These are phyloP conservation scores for Trichomonascus vanleenenianus DNA, from an alignment of 805 yeast genomes.

Conservation along the genomic window DNA sequence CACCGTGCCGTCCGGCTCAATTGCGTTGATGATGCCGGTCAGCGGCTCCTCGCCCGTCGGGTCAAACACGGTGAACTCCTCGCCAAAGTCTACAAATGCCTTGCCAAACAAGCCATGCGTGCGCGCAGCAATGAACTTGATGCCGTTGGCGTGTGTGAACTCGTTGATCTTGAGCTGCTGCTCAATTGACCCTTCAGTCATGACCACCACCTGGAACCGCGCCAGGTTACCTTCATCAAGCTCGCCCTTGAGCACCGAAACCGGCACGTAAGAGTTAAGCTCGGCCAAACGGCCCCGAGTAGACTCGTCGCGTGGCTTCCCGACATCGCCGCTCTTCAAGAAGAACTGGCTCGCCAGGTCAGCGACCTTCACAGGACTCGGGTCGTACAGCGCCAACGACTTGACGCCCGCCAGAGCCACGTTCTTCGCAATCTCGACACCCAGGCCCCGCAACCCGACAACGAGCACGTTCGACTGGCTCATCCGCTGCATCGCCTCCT, in stretches of 20 bases:
- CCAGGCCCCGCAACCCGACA: slow-evolving; percentile 86
- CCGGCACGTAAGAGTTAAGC: slow-evolving; percentile 85
- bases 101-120: slow-evolving; percentile 83
- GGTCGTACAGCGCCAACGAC: slow-evolving; percentile 79
- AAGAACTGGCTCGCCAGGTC: slow-evolving; percentile 92
- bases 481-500: slow-evolving; percentile 97
- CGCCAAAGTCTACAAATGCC: slow-evolving; percentile 87
- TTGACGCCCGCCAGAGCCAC: slow-evolving; percentile 97
- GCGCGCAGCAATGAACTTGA: slow-evolving; percentile 76
- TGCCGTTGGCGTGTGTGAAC: slow-evolving; percentile 62
- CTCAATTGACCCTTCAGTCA: slow-evolving; percentile 67
- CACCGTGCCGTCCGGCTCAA: slow-evolving; percentile 84
- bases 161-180: slow-evolving; percentile 69
- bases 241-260: slow-evolving; percentile 50
- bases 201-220: slow-evolving; percentile 70
- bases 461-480: slow-evolving; percentile 87
- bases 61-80: slow-evolving; percentile 70
- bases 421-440: slow-evolving; percentile 94
- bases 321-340: slow-evolving; percentile 62
- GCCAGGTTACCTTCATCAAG: slow-evolving; percentile 47
- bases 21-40: slow-evolving; percentile 80
- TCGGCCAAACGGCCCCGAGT: slow-evolving; percentile 66
- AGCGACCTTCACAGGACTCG: slow-evolving; percentile 50
- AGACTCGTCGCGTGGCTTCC: slow-evolving; percentile 66
- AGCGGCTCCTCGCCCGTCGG: slow-evolving; percentile 89